Evolutionary conservation across 306 rosid genomes (phyloP).

Genomic region (Luffa aegyptiaca): DNA sequence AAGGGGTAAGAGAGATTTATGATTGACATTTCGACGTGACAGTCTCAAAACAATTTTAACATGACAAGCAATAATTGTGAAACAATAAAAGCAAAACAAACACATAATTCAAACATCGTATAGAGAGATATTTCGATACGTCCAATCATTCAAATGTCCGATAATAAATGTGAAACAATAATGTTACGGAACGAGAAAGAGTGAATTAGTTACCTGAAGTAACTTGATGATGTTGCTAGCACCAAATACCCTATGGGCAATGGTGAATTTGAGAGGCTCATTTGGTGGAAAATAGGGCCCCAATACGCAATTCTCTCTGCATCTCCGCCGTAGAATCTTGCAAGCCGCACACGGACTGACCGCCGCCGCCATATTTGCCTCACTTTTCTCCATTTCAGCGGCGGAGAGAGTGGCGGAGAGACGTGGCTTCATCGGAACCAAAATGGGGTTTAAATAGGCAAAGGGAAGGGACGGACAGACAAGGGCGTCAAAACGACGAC

Average conservation of each 20-base stretch:
- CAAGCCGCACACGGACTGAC: not conserved
- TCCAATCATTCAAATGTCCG: no score
- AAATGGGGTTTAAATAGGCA: not conserved
- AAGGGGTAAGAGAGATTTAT: no score
- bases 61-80: no score
- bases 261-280: not conserved
- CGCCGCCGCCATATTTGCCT: not conserved
- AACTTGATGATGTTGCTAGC: constrained; percentile 1
- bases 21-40: no score
- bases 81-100: no score
- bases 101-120: no score
- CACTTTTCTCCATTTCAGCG: not conserved
- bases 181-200: no score
- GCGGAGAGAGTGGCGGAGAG: not conserved
- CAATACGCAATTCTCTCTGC: not conserved
- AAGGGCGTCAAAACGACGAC: not conserved
- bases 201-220: not conserved
- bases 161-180: not conserved
- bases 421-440: not conserved
- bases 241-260: not conserved
- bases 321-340: not conserved
- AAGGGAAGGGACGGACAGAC: not conserved
- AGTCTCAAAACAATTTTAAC: no score
- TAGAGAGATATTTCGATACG: no score
- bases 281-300: not conserved